These are phyloP conservation scores for Parafenestella ontariensis DNA, from an alignment of 2,329 filamentous ascomycete species.

Conservation along the genomic window DNA sequence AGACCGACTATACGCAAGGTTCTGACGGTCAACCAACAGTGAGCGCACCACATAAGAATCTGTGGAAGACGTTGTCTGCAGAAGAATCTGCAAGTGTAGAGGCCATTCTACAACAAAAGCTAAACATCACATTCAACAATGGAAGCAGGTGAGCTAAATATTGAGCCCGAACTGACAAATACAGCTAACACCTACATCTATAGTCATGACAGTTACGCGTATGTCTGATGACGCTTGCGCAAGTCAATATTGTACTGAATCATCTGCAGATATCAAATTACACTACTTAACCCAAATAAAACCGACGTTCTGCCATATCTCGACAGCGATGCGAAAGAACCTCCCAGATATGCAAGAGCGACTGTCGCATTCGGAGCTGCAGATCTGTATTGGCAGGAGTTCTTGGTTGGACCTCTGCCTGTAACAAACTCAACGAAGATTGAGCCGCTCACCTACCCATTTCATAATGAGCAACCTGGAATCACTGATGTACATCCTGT, in stretches of 20 bases:
- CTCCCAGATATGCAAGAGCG: slow-evolving; percentile 28
- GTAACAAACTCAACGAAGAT: slow-evolving; percentile 49
- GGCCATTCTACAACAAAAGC: slow-evolving; percentile 8
- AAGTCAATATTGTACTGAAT: slow-evolving; percentile 6
- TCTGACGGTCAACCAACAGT: slow-evolving; percentile 5
- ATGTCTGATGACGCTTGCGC: slow-evolving; percentile 1
- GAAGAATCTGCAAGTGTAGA: slow-evolving; percentile 16
- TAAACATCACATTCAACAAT: slow-evolving; percentile 14
- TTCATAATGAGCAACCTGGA: slow-evolving; percentile 24
- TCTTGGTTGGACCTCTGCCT: slow-evolving; percentile 60
- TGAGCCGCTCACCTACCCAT: slow-evolving; percentile 26
- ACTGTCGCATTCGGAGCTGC: slow-evolving; percentile 22
- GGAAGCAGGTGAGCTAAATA: slow-evolving; percentile 7
- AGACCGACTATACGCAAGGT: background rate
- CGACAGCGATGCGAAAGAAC: slow-evolving; percentile 12
- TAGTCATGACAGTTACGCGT: slow-evolving; percentile 21
- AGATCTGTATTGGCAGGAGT: slow-evolving; percentile 51
- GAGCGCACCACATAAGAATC: slow-evolving; percentile 15
- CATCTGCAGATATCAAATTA: slow-evolving; percentile 10
- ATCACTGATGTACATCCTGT: slow-evolving; percentile 17
- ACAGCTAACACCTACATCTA: background rate
- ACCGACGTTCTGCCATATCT: slow-evolving; percentile 26
- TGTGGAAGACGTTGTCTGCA: slow-evolving; percentile 17
- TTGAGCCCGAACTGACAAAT: background rate
- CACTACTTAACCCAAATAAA: slow-evolving; percentile 28